These are phyloP conservation scores for Marsdenia floribunda DNA, from an alignment of 257 asterid genomes.

Conservation along the genomic window DNA sequence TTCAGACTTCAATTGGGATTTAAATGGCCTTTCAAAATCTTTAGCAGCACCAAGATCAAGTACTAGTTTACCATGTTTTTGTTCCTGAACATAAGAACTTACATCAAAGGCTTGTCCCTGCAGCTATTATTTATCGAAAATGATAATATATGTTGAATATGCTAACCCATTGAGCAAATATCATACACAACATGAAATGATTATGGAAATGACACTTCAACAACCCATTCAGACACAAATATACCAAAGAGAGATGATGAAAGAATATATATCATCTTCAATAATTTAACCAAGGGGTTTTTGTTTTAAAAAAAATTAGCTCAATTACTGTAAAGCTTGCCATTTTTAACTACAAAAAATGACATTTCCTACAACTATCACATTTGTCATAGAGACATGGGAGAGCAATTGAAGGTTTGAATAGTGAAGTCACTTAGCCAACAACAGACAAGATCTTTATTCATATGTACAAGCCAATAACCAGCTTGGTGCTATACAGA, in stretches of 20 bases:
- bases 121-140: too few relatives aligned
- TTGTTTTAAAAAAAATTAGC: too few relatives aligned
- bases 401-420: too few relatives aligned
- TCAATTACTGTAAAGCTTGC: background rate
- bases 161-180: background rate
- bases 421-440: too few relatives aligned
- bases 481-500: too few relatives aligned
- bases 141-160: background rate
- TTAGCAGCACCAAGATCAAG: conserved; percentile 76
- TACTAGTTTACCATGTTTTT: conserved; percentile 65
- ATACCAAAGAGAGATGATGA: too few relatives aligned
- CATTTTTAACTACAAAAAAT: background rate
- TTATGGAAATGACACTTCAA: background rate
- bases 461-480: too few relatives aligned
- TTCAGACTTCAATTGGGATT: conserved; percentile 46
- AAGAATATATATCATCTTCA: background rate
- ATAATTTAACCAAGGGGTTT: background rate
- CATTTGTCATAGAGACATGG: too few relatives aligned
- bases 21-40: conserved; percentile 80
- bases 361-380: too few relatives aligned
- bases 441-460: too few relatives aligned
- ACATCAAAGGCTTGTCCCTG: conserved; percentile 13
- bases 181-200: background rate
- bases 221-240: too few relatives aligned
- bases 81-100: conserved; percentile 52